Base-by-base conservation (phyloP, 805 yeast genomes). In the Teunomyces stri region DNA sequence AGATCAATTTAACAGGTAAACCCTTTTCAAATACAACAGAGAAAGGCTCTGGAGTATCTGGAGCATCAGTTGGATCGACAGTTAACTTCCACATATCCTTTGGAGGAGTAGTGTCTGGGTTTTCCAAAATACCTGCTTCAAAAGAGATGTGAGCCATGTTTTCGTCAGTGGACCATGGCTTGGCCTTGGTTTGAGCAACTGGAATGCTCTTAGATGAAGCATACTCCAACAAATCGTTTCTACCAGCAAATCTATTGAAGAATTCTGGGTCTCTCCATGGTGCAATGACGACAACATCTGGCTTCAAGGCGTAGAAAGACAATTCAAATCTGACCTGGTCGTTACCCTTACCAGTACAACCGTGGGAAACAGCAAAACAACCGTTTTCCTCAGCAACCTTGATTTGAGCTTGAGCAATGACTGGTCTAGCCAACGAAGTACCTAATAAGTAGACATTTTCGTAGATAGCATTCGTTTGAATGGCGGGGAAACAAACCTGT, bases 161-260 rank as follows among this genome's bases (percentile, higher is more conserved):
- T 78, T 94, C 99, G 70, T 94, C 99, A 49, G 99, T 94, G 31
- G 98, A 91, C 99, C 99, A 94, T 60, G 99, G 99, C 79, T 94
- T 94, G 56, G 98, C 89, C 73, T 90, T 90, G 58, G 99, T 94
- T 78, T 94, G 99, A 43, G 95, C 78, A 49, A 94, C 99, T 54
- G 95, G 96, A 58, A 94, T 94, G 60, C 80, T 82, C 80, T 94
- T 94, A 59, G 80, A 81, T 47, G 87, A 94, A 54, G 99, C 96
- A 68, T 94, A 94, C 39, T 87, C 96, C 62, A 94, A 80, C 66
- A 94, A 78, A 68, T 90, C 99, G 62, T 89, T 88, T 82, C 99
- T 91, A 63, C 99, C 99, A 35, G 96, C 97, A 67, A 94, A 94
- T 76, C 96, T 83, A 72, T 89, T 84, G 75, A 90, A 90, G 73